Evolutionary conservation across 2,329 filamentous ascomycete genomes (phyloP), one percentile per base, ranked within the genome.

Genomic region (Lachnellula cervina): DNA sequence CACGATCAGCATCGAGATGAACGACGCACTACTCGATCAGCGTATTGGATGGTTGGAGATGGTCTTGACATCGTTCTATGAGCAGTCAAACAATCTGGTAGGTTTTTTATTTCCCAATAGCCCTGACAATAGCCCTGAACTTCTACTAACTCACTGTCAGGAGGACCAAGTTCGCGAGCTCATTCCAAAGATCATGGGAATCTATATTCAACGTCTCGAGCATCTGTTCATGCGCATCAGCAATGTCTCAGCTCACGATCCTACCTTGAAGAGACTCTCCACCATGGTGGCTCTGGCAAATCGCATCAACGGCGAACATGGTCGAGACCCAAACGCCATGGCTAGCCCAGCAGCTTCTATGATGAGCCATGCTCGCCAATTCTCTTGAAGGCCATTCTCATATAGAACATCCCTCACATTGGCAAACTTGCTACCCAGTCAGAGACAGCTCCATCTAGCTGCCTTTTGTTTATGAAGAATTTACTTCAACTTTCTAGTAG

Each of bases 1-100:
- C 23, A 85, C 83, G 7, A 77, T 88, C 53, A 81, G 81, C 37
- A 77, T 82, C 64, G 76, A 83, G 44, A 71, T 88, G 55, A 73
- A 76, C 4, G 79, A 78, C 42, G 72, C 75, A 11, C 72, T 77
- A 46, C 70, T 86, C 51, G 74, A 77, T 49, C 76, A 82, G 64
- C 82, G 82, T 68, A 71, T 86, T 52, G 73, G 73, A 21, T 84
- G 83, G 80, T 75, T 86, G 42, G 82, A 86, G 66, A 76, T 79
- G 63, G 78, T 84, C 40, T 72, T 87, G n/a, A 71, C 76, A 42
- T 74, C 77, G 28, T 78, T 86, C 61, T 68, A 68, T 53, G 55
- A 60, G 37, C 65, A 64, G 51, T 57, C 66, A 35, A 60, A 50
- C 35, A 52, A 60, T 54, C 61, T 70, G 59, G 71, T 73, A 70